Evolutionary conservation across 2,329 filamentous ascomycete species (phyloP).

Genomic region (Pseudogymnoascus sp.): DNA sequence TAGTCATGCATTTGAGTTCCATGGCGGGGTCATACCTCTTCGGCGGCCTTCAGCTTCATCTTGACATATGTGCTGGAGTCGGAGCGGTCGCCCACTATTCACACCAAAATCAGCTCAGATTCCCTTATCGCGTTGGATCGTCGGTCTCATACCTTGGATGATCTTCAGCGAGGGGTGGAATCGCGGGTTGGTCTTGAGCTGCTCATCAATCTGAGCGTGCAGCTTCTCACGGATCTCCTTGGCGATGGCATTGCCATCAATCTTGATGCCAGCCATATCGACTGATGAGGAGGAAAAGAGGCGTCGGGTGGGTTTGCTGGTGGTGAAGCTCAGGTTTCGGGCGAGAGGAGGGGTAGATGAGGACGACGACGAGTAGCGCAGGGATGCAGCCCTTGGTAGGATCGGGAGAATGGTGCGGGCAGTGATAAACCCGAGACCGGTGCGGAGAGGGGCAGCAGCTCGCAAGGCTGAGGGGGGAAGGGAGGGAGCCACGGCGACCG

Average conservation of each 20-base stretch:
- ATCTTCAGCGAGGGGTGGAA: slow-evolving; percentile 90
- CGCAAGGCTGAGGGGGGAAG: slow-evolving; percentile 5
- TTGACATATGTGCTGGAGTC: slow-evolving; percentile 99
- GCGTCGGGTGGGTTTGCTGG: slow-evolving; percentile 10
- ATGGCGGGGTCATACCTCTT: slow-evolving; percentile 53
- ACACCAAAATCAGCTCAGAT: slow-evolving; percentile 12
- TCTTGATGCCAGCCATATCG: slow-evolving; percentile 79
- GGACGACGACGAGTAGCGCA: slow-evolving; percentile 5
- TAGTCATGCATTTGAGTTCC: slow-evolving; percentile 11
- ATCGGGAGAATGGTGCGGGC: not conserved
- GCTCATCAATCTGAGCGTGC: slow-evolving; percentile 69
- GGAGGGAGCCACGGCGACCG: slow-evolving; percentile 2
- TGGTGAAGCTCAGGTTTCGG: not conserved
- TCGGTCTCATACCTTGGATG: slow-evolving; percentile 64
- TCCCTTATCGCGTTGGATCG: slow-evolving; percentile 13
- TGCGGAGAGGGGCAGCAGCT: slow-evolving; percentile 7
- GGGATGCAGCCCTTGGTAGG: slow-evolving; percentile 6
- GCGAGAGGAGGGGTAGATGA: slow-evolving; percentile 2
- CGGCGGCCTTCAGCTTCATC: slow-evolving; percentile 97
- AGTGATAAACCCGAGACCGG: slow-evolving; percentile 2
- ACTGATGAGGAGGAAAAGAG: slow-evolving; percentile 44
- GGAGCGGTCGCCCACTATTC: slow-evolving; percentile 75
- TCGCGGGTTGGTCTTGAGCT: slow-evolving; percentile 73
- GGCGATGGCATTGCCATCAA: slow-evolving; percentile 93
- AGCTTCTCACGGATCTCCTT: slow-evolving; percentile 81